Evolutionary conservation across 768 basidiomycete genomes (phyloP).

Genomic region (Sporobolomyces roseus): DNA sequence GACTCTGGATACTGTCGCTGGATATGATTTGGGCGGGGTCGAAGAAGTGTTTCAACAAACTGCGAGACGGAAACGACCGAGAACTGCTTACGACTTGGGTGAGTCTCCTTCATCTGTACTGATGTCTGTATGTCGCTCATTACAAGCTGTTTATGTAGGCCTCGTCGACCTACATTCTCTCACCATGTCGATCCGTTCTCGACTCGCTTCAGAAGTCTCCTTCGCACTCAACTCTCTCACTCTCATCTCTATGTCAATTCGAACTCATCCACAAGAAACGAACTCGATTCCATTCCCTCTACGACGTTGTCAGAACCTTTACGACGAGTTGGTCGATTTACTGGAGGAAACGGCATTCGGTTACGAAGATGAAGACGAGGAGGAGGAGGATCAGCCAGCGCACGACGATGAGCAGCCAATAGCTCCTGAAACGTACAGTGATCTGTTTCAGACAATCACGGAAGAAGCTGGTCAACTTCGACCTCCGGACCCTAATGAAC

Average conservation of each 20-base stretch:
- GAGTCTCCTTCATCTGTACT: not conserved
- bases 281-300: conserved; percentile 62
- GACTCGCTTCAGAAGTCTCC: conserved; percentile 75
- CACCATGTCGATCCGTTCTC: conserved; percentile 83
- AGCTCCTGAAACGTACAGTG: conserved; percentile 23
- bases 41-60: conserved; percentile 20
- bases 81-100: conserved; percentile 40
- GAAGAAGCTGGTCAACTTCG: conserved; percentile 29
- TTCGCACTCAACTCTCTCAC: conserved; percentile 85
- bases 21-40: conserved; percentile 23
- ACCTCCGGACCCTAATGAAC: not conserved
- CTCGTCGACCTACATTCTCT: conserved; percentile 75
- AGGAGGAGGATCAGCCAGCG: conserved; percentile 9
- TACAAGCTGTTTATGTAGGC: conserved; percentile 26
- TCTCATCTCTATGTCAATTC: conserved; percentile 53
- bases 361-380: conserved; percentile 44
- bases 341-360: conserved; percentile 56
- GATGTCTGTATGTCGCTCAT: conserved; percentile 31
- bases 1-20: conserved; percentile 23
- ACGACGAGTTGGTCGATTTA: conserved; percentile 81
- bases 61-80: conserved; percentile 15
- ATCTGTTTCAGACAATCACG: conserved; percentile 24
- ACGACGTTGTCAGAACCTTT: conserved; percentile 67
- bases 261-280: not conserved
- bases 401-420: not conserved